Conservation (phyloP, 306 rosid genomes). For the Trifolium repens region DNA sequence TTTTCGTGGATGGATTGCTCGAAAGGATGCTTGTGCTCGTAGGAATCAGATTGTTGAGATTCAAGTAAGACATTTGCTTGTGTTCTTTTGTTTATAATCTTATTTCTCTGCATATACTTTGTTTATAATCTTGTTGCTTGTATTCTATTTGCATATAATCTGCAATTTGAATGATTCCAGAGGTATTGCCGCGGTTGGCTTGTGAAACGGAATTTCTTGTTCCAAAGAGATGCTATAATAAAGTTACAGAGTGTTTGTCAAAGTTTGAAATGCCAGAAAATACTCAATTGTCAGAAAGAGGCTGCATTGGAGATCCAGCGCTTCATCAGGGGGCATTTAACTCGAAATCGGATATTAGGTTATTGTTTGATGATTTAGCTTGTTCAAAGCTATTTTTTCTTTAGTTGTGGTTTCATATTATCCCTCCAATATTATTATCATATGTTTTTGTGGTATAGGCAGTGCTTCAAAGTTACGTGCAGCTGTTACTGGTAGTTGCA, state of each 20-base stretch:
- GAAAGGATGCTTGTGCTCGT: conserved; percentile 52
- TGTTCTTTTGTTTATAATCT: conserved; percentile 24
- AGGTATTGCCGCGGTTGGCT: conserved; percentile 75
- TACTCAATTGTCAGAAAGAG: conserved; percentile 50
- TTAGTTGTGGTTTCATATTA: conserved; percentile 5
- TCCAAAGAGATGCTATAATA: conserved; percentile 59
- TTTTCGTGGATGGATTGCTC: conserved; percentile 67
- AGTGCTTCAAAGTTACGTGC: conserved; percentile 51
- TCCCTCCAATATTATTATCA: not conserved
- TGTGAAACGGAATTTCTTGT: conserved; percentile 53
- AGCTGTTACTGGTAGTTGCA: conserved; percentile 32
- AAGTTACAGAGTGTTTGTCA: conserved; percentile 66
- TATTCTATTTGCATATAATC: conserved; percentile 1
- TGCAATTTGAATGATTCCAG: conserved; percentile 49
- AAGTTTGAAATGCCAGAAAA: conserved; percentile 52
- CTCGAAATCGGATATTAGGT: conserved; percentile 75
- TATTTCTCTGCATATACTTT: conserved; percentile 21
- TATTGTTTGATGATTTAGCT: conserved; percentile 18
- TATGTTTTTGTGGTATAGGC: conserved; percentile 42
- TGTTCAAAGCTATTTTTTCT: conserved; percentile 10
- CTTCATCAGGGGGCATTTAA: conserved; percentile 67
- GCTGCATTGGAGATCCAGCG: conserved; percentile 74
- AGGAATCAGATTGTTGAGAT: conserved; percentile 60
- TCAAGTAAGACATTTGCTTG: conserved; percentile 64
- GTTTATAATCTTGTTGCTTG: conserved; percentile 2